Evolutionary conservation across 1,139 yeast species (phyloP), one percentile per base, ranked within the genome.

Genomic region (Pichia inconspicua): DNA sequence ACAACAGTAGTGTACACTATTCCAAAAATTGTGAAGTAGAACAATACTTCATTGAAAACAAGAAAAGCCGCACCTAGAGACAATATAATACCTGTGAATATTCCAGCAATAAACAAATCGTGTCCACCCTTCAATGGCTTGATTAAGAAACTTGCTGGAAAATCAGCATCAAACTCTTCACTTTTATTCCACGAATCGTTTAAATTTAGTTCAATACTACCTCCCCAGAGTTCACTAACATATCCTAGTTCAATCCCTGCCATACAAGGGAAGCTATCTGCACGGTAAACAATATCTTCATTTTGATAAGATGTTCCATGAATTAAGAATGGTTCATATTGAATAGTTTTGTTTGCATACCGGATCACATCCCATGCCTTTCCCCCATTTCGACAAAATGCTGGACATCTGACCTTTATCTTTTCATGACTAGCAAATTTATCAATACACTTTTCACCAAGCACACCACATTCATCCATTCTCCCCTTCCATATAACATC

Each of bases 211-310:
- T 77, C 69, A 0, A 89, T 90, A 63, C 95, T 84, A 0, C 97
- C 97, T 2, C 98, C 98, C 52, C 69, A 68, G 41, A 73, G 62
- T 25, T 92, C 83, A 1, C 94, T 81, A 1, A 89, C 68, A 0
- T 81, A 60, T 1, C 97, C 97, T 2, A 90, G 82, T 63, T 90
- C 96, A 4, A 85, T 78, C 0, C 95, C 97, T 1, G 97, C 83
- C 0, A 90, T 94, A 65, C 98, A 92, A 0, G 92, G 82, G 60
- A 72, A 89, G 0, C 96, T 85, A 65, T 92, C 98, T 0, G 88
- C 92, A 52, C 98, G 71, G 60, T 88, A 92, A 0, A 89, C 45
- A 5, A 38, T 32, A 5, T 40, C 14, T 10, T 35, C 41, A 3
- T 15, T 8, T n/a, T 40, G 22, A 8, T 39, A 28, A 1, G 86